Base-by-base conservation (phyloP, 2,329 filamentous ascomycete species). In the Didymella exigua region DNA sequence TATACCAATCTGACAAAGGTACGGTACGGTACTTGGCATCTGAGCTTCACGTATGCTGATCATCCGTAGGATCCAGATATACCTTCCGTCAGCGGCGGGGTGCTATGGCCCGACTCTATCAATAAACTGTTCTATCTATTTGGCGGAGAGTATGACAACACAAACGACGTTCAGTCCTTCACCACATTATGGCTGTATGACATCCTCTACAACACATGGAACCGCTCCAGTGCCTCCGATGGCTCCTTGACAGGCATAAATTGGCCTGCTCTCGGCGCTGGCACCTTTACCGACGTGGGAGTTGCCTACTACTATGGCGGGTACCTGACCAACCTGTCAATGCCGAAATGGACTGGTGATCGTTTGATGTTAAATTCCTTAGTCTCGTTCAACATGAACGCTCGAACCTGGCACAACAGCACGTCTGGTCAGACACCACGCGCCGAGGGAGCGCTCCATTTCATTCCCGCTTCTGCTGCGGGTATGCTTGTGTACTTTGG, bases 51-150 rank as follows among this genome's bases (percentile, higher is more conserved):
- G 16, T 2, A 16, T 19, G 11, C 18, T 40, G 13, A 49, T 29
- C 3, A 8, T 19, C 14, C 31, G 5, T 11, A 86, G 67, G 83
- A 84, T 54, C 70, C 71, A 18, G 77, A 79, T 1, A 76, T 86
- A 8, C 84, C 84, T 0, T 66, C 73, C 40, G 71, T 80, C 6
- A 66, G 67, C 47, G 74, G 78, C 21, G 77, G 77, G 5, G 62
- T 79, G 1, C 72, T 87, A 2, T 87, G 84, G 84, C 75, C 78
- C 4, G 85, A 87, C 67, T 71, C 77, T 11, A 75, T 84, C 42
- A 87, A 87, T 71, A 86, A 86, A 67, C 72, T 80, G n/a, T 78
- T 88, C 38, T 86, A 85, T 65, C 73, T 84, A 1, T 87, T 81
- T 61, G 85, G 84, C 26, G 85, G 85, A 36, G 81, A 86, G 60